phyloP scores from a whole-genome alignment of 2,329 filamentous ascomycete species.

The Cordyceps farinosa region DNA sequence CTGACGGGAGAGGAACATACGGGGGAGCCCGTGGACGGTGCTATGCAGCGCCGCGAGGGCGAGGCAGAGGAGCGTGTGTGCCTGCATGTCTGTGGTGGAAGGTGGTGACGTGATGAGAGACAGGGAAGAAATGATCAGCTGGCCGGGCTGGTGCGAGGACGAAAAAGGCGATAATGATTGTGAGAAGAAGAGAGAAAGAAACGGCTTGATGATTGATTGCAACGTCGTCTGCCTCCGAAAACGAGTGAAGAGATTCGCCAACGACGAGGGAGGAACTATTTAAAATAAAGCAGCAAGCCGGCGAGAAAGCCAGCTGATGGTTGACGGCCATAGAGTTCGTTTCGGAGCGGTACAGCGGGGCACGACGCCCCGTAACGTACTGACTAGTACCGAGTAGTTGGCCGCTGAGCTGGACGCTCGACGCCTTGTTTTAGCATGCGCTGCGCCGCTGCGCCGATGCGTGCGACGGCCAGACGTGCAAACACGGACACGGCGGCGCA shows the following conservation, averaged over 20 bases:
- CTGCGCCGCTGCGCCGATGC: neutral
- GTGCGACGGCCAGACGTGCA: neutral
- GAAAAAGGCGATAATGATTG: neutral
- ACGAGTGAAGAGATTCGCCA: neutral
- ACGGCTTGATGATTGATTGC: neutral
- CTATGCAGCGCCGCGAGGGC: constrained; percentile 7
- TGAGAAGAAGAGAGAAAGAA: neutral
- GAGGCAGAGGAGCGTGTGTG: constrained; percentile 5
- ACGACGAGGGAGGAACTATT: neutral
- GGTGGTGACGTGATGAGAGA: neutral
- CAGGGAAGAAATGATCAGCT: too few species aligned
- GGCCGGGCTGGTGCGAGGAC: too few species aligned
- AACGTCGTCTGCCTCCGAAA: neutral
- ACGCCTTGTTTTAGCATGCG: neutral
- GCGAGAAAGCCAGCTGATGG: neutral
- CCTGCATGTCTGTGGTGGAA: neutral
- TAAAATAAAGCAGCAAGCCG: neutral
- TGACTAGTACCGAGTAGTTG: neutral
- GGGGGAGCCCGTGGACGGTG: neutral
- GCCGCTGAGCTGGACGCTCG: neutral
- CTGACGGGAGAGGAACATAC: neutral
- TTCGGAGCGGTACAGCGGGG: neutral
- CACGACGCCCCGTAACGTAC: neutral
- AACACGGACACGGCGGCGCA: neutral
- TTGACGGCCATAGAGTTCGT: neutral